Conservation (phyloP, 2,329 filamentous ascomycete genomes). For the Grosmannia huntii region DNA sequence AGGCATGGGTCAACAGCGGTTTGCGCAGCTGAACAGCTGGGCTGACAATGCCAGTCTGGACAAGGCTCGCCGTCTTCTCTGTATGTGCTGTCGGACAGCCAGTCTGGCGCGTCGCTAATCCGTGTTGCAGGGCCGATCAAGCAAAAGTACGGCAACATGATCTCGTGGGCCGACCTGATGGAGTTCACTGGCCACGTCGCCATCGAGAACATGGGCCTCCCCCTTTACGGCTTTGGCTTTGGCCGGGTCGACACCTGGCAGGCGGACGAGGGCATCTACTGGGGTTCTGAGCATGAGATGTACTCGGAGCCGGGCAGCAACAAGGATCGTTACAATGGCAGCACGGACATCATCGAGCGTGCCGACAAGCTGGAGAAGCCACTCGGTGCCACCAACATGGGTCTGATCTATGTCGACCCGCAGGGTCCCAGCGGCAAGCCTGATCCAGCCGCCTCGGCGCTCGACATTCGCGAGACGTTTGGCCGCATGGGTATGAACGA, state of each 20-base stretch:
- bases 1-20: conserved; percentile 64
- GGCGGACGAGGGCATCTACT: conserved; percentile 64
- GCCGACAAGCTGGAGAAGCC: conserved; percentile 41
- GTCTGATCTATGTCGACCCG: conserved; percentile 72
- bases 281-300: conserved; percentile 60
- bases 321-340: conserved; percentile 1
- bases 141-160: conserved; percentile 73
- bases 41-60: conserved; percentile 67
- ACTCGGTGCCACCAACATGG: conserved; percentile 57
- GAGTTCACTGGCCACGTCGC: conserved; percentile 65
- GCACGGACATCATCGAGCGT: not conserved
- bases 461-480: conserved; percentile 66
- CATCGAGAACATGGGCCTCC: conserved; percentile 63
- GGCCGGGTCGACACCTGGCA: conserved; percentile 63
- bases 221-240: conserved; percentile 60
- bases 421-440: conserved; percentile 63
- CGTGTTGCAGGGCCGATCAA: conserved; percentile 50
- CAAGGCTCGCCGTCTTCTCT: conserved; percentile 67
- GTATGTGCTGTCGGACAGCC: not conserved
- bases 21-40: conserved; percentile 72
- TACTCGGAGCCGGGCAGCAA: conserved; percentile 35
- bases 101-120: not conserved
- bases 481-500: conserved; percentile 74
- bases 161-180: conserved; percentile 66
- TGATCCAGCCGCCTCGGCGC: conserved; percentile 54